A percentile compares a stretch with the other conserved stretches of the same genome.
Conservation (phyloP, 495 filamentous ascomycete genomes). For the Xylaria intraflava region DNA sequence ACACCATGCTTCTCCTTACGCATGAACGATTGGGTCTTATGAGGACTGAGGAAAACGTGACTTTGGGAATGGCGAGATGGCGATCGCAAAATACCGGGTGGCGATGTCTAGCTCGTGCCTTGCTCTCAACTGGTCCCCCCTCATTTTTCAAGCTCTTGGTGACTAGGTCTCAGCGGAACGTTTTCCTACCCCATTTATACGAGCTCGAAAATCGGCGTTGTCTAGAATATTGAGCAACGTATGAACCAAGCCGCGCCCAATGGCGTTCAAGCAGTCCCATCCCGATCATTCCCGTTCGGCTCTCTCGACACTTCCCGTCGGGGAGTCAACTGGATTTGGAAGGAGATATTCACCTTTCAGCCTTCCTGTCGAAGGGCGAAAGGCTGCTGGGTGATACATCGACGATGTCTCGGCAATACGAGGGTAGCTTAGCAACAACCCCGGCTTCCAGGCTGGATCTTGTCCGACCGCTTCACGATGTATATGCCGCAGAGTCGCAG, state of each 20-base stretch:
- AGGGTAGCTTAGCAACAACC: not conserved
- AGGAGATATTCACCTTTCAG: conserved; percentile 2
- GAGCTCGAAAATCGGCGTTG: not conserved
- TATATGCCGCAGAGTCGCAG: not conserved
- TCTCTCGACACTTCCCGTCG: not conserved
- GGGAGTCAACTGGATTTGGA: conserved; percentile 1
- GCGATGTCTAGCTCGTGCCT: not conserved
- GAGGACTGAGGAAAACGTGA: not conserved
- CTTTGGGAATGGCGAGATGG: not conserved
- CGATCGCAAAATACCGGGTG: not conserved
- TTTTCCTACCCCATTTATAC: not conserved
- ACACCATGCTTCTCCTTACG: not conserved
- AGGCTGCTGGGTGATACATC: not conserved
- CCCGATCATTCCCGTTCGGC: not conserved
- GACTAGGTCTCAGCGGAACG: not conserved
- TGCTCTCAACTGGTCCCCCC: too few relatives aligned
- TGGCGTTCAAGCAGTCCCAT: not conserved
- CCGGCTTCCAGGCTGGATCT: not conserved
- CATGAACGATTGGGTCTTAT: not conserved
- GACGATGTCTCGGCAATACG: conserved; percentile 5
- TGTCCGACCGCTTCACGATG: not conserved
- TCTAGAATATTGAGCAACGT: not conserved
- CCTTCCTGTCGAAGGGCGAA: not conserved
- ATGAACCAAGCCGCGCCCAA: not conserved
- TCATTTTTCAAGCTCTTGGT: not conserved